Base-by-base conservation (phyloP, 2,329 filamentous ascomycete species). In the Epichloe elymi region DNA sequence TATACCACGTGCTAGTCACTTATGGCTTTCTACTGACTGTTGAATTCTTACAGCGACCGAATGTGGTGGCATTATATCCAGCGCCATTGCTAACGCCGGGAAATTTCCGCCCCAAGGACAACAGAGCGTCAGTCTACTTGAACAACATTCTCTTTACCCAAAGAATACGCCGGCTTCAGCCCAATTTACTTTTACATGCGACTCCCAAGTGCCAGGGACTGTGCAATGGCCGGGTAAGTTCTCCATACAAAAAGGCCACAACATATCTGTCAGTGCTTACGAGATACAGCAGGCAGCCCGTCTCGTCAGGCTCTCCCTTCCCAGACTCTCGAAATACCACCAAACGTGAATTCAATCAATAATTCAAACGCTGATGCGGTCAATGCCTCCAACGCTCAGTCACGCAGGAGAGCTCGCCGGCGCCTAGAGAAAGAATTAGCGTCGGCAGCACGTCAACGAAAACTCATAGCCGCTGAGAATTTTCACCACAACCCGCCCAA, bases 121-220 rank as follows among this genome's bases (percentile, higher is more conserved):
- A 63, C 86, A 91, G 62, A 93, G 88, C 66, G 74, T 84, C 56
- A 91, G 85, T 65, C 74, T 90, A 53, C 70, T 94, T 46, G 83
- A 88, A 52, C 85, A 88, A 63, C 81, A 85, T 65, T 62, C 63
- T 8, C 71, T 77, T 17, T 67, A 74, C 5, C 73, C 74, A 52
- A 83, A 79, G 60, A 64, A 78, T 4, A 81, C 77, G 37, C 81
- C 86, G 4, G 79, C 84, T 5, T 88, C 89, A 51, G 85, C 86
- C 0, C 88, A 96, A 60, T 98, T 98, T 65, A 98, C 93, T 10
- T 98, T 98, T 63, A 95, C 88, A 12, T 96, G 89, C 67, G 87
- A 94, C 61, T 91, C 90, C 1, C 88, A 93, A 63, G 88, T 89
- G 38, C 83, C 87, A 1, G 88, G 85, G 53, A 82, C 85, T 51